Percentiles rank a stretch among this genome's conserved stretches.
Conservation (phyloP, 2,329 filamentous ascomycete species). For the Trichoderma guizhouense region DNA sequence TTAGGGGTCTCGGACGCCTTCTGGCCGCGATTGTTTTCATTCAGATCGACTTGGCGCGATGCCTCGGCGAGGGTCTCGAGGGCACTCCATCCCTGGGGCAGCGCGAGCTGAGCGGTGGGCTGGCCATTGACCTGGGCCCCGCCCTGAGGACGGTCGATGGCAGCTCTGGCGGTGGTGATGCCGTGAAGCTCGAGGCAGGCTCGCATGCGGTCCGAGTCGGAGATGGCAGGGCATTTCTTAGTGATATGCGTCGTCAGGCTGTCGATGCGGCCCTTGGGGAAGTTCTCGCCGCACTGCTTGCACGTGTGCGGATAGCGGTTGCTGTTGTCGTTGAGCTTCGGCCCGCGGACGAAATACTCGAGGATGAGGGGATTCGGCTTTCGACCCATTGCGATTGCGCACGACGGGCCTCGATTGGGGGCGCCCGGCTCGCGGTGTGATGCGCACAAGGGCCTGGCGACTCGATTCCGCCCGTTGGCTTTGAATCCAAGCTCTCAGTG, state of each 20-base stretch:
- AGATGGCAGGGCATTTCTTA: conserved; percentile 80
- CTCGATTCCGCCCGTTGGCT: conserved; percentile 6
- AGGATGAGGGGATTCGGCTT: conserved; percentile 81
- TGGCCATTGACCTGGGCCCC: conserved; percentile 31
- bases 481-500: not conserved
- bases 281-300: conserved; percentile 82
- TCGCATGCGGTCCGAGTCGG: conserved; percentile 69
- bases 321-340: conserved; percentile 82
- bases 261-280: conserved; percentile 85
- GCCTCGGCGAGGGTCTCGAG: conserved; percentile 86
- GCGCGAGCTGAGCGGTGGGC: conserved; percentile 28
- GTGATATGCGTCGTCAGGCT: conserved; percentile 76
- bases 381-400: conserved; percentile 71
- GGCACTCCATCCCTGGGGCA: conserved; percentile 68
- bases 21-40: conserved; percentile 56
- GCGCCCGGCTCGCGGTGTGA: conserved; percentile 27
- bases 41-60: conserved; percentile 72
- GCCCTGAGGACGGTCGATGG: conserved; percentile 30
- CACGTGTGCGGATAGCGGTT: conserved; percentile 91
- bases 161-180: conserved; percentile 50
- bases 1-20: conserved; percentile 34
- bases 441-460: conserved; percentile 16
- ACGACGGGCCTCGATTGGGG: conserved; percentile 24
- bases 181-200: conserved; percentile 71
- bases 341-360: conserved; percentile 83